phyloP scores from a whole-genome alignment of 2,329 filamentous ascomycete species.

The Furcasterigmium sp. region DNA sequence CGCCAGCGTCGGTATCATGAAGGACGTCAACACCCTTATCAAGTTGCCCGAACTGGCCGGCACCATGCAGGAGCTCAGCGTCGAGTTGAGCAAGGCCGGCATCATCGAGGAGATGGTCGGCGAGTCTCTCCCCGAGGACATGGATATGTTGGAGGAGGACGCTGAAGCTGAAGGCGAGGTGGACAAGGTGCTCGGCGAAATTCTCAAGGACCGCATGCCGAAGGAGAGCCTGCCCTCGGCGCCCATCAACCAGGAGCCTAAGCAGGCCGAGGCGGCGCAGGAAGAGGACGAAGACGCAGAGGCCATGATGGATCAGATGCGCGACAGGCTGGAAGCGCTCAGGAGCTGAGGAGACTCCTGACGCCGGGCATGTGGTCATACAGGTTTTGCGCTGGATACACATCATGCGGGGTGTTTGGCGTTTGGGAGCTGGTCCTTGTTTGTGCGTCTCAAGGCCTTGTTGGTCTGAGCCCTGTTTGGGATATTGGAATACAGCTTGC shows the following conservation, averaged over 20 bases:
- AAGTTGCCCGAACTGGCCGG: slow-evolving; percentile 78
- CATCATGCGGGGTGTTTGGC: neutral
- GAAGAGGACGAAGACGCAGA: slow-evolving; percentile 83
- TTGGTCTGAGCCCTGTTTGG: too few relatives aligned
- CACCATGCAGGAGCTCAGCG: slow-evolving; percentile 83
- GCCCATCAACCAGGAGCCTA: slow-evolving; percentile 47
- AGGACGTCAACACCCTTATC: slow-evolving; percentile 85
- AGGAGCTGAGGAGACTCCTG: slow-evolving; percentile 60
- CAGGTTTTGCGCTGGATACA: neutral
- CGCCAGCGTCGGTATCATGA: slow-evolving; percentile 89
- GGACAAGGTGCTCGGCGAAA: slow-evolving; percentile 87
- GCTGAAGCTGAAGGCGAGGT: slow-evolving; percentile 76
- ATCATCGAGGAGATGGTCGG: slow-evolving; percentile 98
- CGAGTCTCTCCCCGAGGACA: slow-evolving; percentile 74
- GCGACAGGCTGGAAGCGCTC: slow-evolving; percentile 81
- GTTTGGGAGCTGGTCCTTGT: neutral
- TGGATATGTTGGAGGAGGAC: slow-evolving; percentile 65
- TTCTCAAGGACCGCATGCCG: slow-evolving; percentile 71
- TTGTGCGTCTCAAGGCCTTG: too few relatives aligned
- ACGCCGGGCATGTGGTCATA: neutral
- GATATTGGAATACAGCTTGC: too few relatives aligned
- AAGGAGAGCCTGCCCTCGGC: slow-evolving; percentile 56
- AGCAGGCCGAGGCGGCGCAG: slow-evolving; percentile 46
- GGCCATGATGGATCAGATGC: slow-evolving; percentile 90
- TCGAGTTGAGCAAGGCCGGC: slow-evolving; percentile 88